A percentile compares a stretch with the other conserved stretches of the same genome.
Conservation (phyloP, 495 filamentous ascomycete genomes). For the Platismatia glauca region DNA sequence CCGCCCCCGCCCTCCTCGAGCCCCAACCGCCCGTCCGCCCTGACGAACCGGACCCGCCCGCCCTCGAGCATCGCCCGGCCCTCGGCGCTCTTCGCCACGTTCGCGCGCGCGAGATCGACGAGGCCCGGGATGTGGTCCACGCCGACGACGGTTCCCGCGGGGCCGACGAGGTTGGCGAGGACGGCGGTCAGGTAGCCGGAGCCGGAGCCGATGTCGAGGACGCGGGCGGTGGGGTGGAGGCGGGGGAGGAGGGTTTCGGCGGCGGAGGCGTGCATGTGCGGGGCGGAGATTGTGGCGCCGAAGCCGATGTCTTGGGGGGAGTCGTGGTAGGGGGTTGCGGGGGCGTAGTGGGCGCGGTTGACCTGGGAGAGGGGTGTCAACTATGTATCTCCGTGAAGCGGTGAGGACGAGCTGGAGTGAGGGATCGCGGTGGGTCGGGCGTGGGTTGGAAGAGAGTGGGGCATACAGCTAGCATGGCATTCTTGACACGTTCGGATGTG, state of each 20-base stretch:
- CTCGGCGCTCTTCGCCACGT: slow-evolving; percentile 64
- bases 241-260: slow-evolving; percentile 58
- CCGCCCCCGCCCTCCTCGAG: slow-evolving; percentile 40
- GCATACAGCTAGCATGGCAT: slow-evolving; percentile 67
- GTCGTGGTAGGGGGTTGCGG: slow-evolving; percentile 70
- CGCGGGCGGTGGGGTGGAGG: slow-evolving; percentile 43
- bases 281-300: slow-evolving; percentile 83
- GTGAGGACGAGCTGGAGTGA: neutral
- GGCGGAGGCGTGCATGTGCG: slow-evolving; percentile 91
- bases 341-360: slow-evolving; percentile 76
- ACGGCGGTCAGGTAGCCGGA: slow-evolving; percentile 90
- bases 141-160: slow-evolving; percentile 58
- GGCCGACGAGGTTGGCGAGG: slow-evolving; percentile 62
- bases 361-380: slow-evolving; percentile 46
- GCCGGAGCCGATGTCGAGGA: slow-evolving; percentile 86
- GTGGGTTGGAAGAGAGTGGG: neutral
- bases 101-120: slow-evolving; percentile 59
- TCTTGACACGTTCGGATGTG: slow-evolving; percentile 55
- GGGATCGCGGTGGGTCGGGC: slow-evolving; percentile 5
- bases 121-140: slow-evolving; percentile 82
- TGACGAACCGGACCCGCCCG: slow-evolving; percentile 61
- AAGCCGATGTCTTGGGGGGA: slow-evolving; percentile 85
- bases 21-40: slow-evolving; percentile 74
- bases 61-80: slow-evolving; percentile 52
- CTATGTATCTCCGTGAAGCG: neutral